A percentile compares a stretch with the other conserved stretches of the same genome.
Conservation (phyloP, 2,329 filamentous ascomycete species). For the Ophiostoma tasmaniense region DNA sequence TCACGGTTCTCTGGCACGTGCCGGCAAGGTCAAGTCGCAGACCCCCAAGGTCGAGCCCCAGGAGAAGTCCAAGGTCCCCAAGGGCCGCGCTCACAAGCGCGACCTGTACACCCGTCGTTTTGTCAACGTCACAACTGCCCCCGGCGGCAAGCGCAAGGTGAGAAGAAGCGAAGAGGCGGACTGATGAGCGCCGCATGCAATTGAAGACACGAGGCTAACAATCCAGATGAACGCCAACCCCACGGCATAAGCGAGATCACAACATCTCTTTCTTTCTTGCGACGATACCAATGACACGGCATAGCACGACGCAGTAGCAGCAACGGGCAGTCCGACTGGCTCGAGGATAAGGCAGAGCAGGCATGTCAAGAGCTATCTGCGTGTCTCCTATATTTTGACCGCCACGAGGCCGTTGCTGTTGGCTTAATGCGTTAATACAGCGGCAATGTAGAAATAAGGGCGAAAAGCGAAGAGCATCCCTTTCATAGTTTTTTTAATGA, state of each 20-base stretch:
- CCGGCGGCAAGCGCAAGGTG: slow-evolving; percentile 97
- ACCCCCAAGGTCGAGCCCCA: slow-evolving; percentile 83
- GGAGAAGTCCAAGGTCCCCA: slow-evolving; percentile 95
- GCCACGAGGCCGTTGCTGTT: neutral
- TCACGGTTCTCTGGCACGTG: slow-evolving; percentile 22
- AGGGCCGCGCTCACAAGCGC: slow-evolving; percentile 96
- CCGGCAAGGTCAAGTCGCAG: slow-evolving; percentile 95
- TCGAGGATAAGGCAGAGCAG: neutral
- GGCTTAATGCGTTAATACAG: neutral
- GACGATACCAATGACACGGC: neutral
- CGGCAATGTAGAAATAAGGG: neutral
- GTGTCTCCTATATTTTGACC: neutral
- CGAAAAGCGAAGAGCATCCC: neutral
- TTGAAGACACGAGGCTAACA: neutral
- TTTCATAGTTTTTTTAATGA: neutral
- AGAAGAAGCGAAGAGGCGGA: neutral
- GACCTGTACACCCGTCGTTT: slow-evolving; percentile 94
- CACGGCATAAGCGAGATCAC: slow-evolving; percentile 3
- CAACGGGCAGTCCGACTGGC: neutral
- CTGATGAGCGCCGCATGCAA: neutral
- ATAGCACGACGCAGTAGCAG: neutral
- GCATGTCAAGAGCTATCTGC: neutral
- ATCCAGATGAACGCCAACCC: slow-evolving; percentile 23
- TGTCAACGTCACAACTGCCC: slow-evolving; percentile 84
- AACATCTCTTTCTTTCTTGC: neutral